A percentile compares a stretch with the other conserved stretches of the same genome.
Evolutionary conservation across 2,329 filamentous ascomycete genomes (phyloP).

Genomic region (Gnomoniopsis sp.): DNA sequence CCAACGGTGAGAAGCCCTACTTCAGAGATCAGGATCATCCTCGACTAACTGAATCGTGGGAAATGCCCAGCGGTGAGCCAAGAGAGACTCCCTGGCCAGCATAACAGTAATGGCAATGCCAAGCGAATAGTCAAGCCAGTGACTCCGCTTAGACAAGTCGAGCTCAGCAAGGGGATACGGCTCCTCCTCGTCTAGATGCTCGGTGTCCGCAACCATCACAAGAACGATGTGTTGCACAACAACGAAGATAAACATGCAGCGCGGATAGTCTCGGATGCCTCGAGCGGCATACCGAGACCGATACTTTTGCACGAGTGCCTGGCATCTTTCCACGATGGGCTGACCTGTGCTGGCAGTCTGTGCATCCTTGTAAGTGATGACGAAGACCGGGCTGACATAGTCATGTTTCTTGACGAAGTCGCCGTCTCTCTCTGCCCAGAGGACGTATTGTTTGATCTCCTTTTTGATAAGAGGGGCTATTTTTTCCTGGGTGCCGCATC

Average conservation of each 20-base stretch:
- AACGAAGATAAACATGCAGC: constrained; percentile 39
- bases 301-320: constrained; percentile 17
- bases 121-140: constrained; percentile 34
- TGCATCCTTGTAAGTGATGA: constrained; percentile 4
- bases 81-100: constrained; percentile 27
- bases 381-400: constrained; percentile 15
- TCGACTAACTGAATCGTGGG: constrained; percentile 9
- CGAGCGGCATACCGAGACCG: constrained; percentile 5
- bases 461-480: constrained; percentile 27
- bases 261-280: constrained; percentile 20
- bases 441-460: constrained; percentile 29
- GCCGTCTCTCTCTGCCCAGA: constrained; percentile 30
- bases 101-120: constrained; percentile 33
- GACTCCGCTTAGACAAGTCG: constrained; percentile 28
- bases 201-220: constrained; percentile 40
- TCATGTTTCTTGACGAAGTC: constrained; percentile 22
- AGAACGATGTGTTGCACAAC: constrained; percentile 47
- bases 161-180: constrained; percentile 28
- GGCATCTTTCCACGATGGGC: constrained; percentile 8
- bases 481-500: constrained; percentile 25
- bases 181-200: neutral
- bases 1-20: neutral
- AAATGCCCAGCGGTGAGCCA: constrained; percentile 14
- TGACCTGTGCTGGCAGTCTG: neutral
- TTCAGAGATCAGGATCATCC: constrained; percentile 23